phyloP scores from a whole-genome alignment of 306 rosid genomes.

The Boehmeria nivea region DNA sequence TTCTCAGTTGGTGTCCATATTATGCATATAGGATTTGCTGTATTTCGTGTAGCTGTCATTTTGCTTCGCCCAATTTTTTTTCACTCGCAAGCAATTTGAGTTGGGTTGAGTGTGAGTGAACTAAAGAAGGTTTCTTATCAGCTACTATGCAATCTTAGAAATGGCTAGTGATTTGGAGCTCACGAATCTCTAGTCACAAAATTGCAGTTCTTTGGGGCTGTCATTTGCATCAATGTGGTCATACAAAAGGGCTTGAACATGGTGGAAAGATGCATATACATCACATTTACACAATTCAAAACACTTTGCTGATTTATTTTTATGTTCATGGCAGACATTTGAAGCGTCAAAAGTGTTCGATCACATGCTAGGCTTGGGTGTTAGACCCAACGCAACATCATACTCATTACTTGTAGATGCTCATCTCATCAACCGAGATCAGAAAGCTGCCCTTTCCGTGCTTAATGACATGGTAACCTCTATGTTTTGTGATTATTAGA shows the following conservation, averaged over 20 bases:
- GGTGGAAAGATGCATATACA: background rate
- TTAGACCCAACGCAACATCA: slow-evolving; percentile 79
- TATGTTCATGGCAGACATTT: slow-evolving; percentile 48
- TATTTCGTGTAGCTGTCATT: background rate
- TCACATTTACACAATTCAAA: background rate
- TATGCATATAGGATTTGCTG: background rate
- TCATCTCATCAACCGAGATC: slow-evolving; percentile 77
- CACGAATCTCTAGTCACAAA: background rate
- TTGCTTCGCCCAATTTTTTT: background rate
- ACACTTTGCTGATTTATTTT: slow-evolving; percentile 8
- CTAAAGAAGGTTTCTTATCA: no score
- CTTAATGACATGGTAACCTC: slow-evolving; percentile 68
- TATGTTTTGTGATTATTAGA: slow-evolving; percentile 7
- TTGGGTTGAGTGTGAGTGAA: background rate
- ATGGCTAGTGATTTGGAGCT: background rate
- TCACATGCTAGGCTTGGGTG: slow-evolving; percentile 67
- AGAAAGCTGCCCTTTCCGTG: slow-evolving; percentile 54
- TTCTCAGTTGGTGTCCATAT: background rate
- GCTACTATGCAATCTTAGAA: no score
- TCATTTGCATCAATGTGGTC: no score
- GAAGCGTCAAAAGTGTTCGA: slow-evolving; percentile 85
- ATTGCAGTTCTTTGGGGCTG: no score
- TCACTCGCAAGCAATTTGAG: background rate
- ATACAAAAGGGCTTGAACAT: background rate
- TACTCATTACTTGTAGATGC: slow-evolving; percentile 75